phyloP scores from a whole-genome alignment of 805 yeast genomes.

The Cephaloascus albidus region DNA sequence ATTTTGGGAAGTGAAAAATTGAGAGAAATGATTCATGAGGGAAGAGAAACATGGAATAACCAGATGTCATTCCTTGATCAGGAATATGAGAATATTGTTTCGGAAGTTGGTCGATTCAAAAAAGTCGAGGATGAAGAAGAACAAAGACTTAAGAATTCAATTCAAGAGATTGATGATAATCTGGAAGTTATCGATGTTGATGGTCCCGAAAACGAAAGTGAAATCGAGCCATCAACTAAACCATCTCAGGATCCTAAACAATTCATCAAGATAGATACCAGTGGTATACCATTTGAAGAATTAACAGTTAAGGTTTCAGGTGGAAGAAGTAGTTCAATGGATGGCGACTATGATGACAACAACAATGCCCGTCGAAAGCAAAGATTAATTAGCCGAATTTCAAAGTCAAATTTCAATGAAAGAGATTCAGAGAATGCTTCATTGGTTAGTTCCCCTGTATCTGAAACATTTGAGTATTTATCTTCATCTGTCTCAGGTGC shows the following conservation, averaged over 20 bases:
- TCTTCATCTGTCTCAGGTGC: background rate
- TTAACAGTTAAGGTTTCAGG: background rate
- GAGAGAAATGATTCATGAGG: slow-evolving; percentile 25
- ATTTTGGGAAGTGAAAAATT: slow-evolving; percentile 41
- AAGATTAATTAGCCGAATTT: background rate
- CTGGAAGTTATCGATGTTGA: background rate
- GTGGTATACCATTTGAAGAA: background rate
- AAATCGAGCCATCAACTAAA: background rate
- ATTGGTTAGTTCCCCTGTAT: background rate
- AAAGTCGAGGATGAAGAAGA: background rate
- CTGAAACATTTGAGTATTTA: background rate
- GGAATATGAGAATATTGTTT: background rate
- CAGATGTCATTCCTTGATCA: background rate
- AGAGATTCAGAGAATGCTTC: background rate
- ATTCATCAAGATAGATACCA: background rate
- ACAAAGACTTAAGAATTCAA: background rate
- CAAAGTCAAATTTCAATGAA: background rate
- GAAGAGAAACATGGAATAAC: slow-evolving; percentile 17
- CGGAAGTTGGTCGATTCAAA: background rate
- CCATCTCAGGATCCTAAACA: too few species aligned
- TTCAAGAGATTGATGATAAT: background rate
- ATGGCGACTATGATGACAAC: background rate
- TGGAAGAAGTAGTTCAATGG: background rate
- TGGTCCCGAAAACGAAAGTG: background rate
- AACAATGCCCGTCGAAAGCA: slow-evolving; percentile 1